Conservation (phyloP, 345 rosid species). For the Cochlearia excelsa region DNA sequence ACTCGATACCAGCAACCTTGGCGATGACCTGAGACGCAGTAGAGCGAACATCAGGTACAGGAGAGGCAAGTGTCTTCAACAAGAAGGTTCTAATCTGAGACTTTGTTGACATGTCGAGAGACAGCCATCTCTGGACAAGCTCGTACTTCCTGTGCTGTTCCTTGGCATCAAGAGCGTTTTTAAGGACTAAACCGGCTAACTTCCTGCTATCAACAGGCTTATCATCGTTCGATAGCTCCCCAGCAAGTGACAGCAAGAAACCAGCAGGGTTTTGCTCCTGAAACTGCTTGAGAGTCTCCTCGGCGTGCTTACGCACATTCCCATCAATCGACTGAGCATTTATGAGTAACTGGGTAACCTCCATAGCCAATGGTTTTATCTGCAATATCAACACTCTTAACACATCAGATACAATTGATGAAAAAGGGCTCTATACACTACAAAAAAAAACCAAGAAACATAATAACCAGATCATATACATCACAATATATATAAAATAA, state of each 20-base stretch:
- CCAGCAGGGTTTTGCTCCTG: conserved; percentile 67
- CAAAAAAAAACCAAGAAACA: background rate
- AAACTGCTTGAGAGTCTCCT: conserved; percentile 63
- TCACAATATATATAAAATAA: too few relatives aligned
- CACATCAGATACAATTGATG: background rate
- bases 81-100: conserved; percentile 55
- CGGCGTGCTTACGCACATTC: conserved; percentile 63
- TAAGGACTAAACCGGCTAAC: conserved; percentile 65
- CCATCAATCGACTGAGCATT: conserved; percentile 75
- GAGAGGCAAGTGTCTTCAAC: conserved; percentile 58
- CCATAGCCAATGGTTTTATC: conserved; percentile 40
- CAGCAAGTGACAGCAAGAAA: conserved; percentile 61
- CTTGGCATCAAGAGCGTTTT: conserved; percentile 72
- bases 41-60: conserved; percentile 57
- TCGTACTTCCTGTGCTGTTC: conserved; percentile 70
- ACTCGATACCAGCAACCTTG: conserved; percentile 70
- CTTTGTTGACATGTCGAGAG: conserved; percentile 53
- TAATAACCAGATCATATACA: background rate
- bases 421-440: too few relatives aligned
- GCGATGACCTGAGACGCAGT: conserved; percentile 74
- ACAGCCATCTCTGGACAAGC: conserved; percentile 71
- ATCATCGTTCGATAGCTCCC: conserved; percentile 62
- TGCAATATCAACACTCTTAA: conserved; percentile 15
- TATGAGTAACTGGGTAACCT: conserved; percentile 67
- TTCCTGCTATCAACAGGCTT: conserved; percentile 74